Percentiles rank a stretch among this genome's conserved stretches.
phyloP scores from a whole-genome alignment of 2,329 filamentous ascomycete genomes.

The Pleurostoma richardsiae region DNA sequence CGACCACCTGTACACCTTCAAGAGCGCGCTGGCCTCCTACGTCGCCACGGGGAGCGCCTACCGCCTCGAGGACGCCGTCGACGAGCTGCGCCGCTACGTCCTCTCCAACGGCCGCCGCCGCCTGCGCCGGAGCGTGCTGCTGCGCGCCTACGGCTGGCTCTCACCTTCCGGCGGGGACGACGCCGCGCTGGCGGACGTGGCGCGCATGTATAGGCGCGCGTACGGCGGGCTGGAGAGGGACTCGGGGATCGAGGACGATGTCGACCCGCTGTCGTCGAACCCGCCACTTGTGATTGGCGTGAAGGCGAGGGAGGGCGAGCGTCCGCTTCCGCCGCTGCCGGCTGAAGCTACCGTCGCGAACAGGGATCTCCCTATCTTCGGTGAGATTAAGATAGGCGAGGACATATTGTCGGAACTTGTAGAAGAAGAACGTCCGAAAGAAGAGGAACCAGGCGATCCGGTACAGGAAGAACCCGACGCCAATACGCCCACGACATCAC shows the following conservation, averaged over 20 bases:
- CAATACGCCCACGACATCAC: neutral
- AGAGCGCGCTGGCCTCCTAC: conserved; percentile 54
- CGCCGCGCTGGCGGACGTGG: conserved; percentile 46
- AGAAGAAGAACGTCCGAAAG: neutral
- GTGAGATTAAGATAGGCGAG: neutral
- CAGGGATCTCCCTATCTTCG: neutral
- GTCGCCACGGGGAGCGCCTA: conserved; percentile 35
- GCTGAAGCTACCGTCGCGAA: no score
- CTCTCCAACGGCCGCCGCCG: conserved; percentile 45
- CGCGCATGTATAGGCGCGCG: conserved; percentile 49
- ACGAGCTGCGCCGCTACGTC: conserved; percentile 56
- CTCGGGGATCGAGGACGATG: conserved; percentile 39
- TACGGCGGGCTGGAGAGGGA: conserved; percentile 47
- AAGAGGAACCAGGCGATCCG: neutral
- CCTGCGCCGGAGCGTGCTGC: conserved; percentile 45
- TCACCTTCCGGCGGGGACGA: conserved; percentile 32
- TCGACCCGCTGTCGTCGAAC: conserved; percentile 1
- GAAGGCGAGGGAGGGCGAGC: neutral
- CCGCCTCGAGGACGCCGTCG: conserved; percentile 55
- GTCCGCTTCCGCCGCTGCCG: neutral
- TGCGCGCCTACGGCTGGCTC: conserved; percentile 54
- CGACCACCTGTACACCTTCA: conserved; percentile 61
- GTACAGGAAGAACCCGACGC: neutral
- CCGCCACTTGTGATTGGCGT: neutral
- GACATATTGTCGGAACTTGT: neutral